phyloP scores from a whole-genome alignment of 345 rosid genomes.

The Streptanthus diversifolius region DNA sequence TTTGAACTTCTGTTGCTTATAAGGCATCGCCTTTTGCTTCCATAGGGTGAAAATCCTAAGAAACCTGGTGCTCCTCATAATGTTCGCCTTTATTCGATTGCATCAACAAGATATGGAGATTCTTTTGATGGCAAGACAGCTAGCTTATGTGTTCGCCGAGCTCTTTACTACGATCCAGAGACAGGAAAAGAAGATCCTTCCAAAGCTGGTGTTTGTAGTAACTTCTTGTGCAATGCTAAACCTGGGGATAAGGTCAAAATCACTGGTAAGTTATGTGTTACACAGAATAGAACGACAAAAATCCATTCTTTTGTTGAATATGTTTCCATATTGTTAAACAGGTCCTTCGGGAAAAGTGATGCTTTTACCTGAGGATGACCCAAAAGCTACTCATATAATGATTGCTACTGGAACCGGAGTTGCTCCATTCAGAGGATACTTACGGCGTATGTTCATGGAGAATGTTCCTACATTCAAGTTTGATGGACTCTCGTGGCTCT shows the following conservation, averaged over 20 bases:
- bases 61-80: conserved; percentile 84
- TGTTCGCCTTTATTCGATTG: conserved; percentile 95
- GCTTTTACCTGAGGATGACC: conserved; percentile 93
- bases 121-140: conserved; percentile 86
- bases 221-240: conserved; percentile 84
- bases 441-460: conserved; percentile 98
- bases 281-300: not conserved
- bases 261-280: conserved; percentile 52
- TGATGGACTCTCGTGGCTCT: conserved; percentile 93
- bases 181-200: conserved; percentile 92
- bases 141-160: conserved; percentile 95
- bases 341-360: conserved; percentile 96
- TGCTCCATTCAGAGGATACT: conserved; percentile 91
- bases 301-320: not conserved
- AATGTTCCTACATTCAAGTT: conserved; percentile 69
- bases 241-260: conserved; percentile 84
- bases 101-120: conserved; percentile 92
- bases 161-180: conserved; percentile 88
- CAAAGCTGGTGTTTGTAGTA: conserved; percentile 88
- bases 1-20: not conserved
- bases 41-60: conserved; percentile 94
- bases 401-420: conserved; percentile 96
- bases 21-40: not conserved
- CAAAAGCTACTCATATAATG: conserved; percentile 90
- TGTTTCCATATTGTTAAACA: conserved; percentile 22